Conservation (phyloP, 768 basidiomycete species). For the Pisolithus albus region DNA sequence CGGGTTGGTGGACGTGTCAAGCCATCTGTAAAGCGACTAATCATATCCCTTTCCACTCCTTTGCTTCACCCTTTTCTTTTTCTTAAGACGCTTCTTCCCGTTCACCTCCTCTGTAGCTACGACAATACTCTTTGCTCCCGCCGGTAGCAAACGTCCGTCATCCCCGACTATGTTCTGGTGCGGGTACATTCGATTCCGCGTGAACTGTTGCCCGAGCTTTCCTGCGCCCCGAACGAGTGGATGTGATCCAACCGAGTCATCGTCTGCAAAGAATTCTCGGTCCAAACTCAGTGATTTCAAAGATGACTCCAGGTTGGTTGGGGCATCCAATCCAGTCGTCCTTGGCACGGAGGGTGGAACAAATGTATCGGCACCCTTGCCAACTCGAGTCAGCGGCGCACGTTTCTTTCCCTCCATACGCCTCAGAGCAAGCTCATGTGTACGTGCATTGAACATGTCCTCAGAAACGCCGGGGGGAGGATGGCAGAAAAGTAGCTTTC, state of each 20-base stretch:
- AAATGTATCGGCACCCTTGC: slow-evolving; percentile 79
- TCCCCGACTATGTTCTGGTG: slow-evolving; percentile 78
- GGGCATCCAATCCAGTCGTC: slow-evolving; percentile 10
- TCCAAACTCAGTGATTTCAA: slow-evolving; percentile 68
- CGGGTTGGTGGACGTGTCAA: background rate
- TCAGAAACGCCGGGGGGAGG: slow-evolving; percentile 70
- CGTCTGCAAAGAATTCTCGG: slow-evolving; percentile 69
- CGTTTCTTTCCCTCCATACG: slow-evolving; percentile 74
- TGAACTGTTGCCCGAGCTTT: slow-evolving; percentile 52
- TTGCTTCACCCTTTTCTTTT: slow-evolving; percentile 74
- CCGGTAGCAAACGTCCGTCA: slow-evolving; percentile 62
- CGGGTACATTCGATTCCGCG: slow-evolving; percentile 63
- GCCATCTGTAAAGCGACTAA: slow-evolving; percentile 13
- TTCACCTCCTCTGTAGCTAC: slow-evolving; percentile 28
- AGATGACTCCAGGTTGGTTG: slow-evolving; percentile 29
- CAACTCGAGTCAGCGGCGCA: slow-evolving; percentile 82
- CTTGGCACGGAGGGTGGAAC: slow-evolving; percentile 33
- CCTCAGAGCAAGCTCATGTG: slow-evolving; percentile 52
- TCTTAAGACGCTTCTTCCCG: slow-evolving; percentile 84
- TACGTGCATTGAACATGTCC: slow-evolving; percentile 67
- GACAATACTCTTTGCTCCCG: slow-evolving; percentile 36
- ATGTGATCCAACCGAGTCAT: slow-evolving; percentile 43
- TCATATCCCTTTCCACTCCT: slow-evolving; percentile 93
- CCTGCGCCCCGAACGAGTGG: slow-evolving; percentile 61
- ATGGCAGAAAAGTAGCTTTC: slow-evolving; percentile 85